These are phyloP conservation scores for Dactylonectria estremocensis DNA, from an alignment of 2,329 filamentous ascomycete genomes.

Conservation along the genomic window DNA sequence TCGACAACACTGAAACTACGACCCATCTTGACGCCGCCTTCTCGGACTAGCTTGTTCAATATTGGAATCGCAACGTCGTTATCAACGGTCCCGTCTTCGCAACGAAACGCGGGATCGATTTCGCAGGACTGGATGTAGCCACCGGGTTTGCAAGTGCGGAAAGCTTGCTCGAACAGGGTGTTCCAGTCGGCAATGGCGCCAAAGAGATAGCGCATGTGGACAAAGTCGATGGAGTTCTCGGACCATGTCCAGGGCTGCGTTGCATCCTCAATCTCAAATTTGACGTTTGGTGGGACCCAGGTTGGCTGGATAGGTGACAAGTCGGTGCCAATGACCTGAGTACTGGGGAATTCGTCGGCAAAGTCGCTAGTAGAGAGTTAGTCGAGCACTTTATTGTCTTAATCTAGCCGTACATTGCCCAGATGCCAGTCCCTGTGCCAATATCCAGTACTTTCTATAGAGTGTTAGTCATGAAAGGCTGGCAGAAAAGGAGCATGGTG, in stretches of 20 bases:
- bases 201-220: conserved; percentile 32
- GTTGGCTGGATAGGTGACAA: not conserved
- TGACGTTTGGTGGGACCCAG: not conserved
- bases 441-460: not conserved
- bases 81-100: conserved; percentile 26
- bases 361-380: not conserved
- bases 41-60: conserved; percentile 9
- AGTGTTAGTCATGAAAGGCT: not conserved
- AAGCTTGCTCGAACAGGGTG: conserved; percentile 20
- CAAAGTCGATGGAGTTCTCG: conserved; percentile 25
- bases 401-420: not conserved
- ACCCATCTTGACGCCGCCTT: conserved; percentile 16
- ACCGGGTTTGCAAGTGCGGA: conserved; percentile 20
- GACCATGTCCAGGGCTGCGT: conserved; percentile 15
- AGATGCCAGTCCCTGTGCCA: conserved; percentile 6
- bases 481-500: not conserved
- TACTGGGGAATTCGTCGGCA: not conserved
- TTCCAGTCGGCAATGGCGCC: conserved; percentile 26
- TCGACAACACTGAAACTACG: conserved; percentile 7
- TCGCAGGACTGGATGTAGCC: conserved; percentile 31
- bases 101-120: conserved; percentile 19
- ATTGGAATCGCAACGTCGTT: conserved; percentile 5
- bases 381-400: not conserved
- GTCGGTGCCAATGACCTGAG: not conserved
- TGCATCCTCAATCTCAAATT: conserved; percentile 15